These are phyloP conservation scores for Pythium plurisporium DNA, from an alignment of 352 stramenopile species.

Conservation along the genomic window DNA sequence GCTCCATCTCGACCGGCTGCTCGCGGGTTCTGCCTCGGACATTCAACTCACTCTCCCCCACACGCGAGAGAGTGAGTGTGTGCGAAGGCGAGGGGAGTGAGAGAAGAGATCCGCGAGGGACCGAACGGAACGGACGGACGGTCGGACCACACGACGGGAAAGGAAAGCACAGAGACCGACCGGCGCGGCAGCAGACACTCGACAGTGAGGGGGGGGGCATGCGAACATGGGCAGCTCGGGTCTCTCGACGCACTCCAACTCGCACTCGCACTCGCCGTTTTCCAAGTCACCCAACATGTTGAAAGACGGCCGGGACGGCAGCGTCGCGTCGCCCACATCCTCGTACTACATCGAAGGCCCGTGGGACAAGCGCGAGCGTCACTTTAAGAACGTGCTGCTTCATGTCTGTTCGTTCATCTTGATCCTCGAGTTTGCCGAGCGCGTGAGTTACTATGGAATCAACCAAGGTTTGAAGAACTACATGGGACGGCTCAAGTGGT, in stretches of 20 bases:
- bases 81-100: neutral
- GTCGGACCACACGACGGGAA: neutral
- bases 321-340: conserved; percentile 31
- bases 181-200: too few relatives aligned
- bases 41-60: conserved; percentile 13
- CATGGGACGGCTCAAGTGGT: conserved; percentile 70
- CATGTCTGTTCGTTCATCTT: conserved; percentile 86
- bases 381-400: conserved; percentile 81
- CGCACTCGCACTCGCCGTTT: conserved; percentile 33
- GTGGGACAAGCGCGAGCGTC: conserved; percentile 70
- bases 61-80: conserved; percentile 2
- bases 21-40: conserved; percentile 2
- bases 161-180: neutral
- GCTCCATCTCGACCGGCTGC: conserved; percentile 1
- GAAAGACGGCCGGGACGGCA: conserved; percentile 17
- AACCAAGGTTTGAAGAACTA: conserved; percentile 88
- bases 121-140: neutral
- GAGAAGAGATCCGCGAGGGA: neutral
- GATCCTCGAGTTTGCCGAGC: conserved; percentile 77
- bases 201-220: too few relatives aligned
- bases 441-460: conserved; percentile 84
- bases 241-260: conserved; percentile 40
- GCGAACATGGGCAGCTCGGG: conserved; percentile 24
- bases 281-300: conserved; percentile 48
- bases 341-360: conserved; percentile 73